These are phyloP conservation scores for Phalaenopsis equestris DNA, from an alignment of 106 monocot genomes.

Conservation along the genomic window DNA sequence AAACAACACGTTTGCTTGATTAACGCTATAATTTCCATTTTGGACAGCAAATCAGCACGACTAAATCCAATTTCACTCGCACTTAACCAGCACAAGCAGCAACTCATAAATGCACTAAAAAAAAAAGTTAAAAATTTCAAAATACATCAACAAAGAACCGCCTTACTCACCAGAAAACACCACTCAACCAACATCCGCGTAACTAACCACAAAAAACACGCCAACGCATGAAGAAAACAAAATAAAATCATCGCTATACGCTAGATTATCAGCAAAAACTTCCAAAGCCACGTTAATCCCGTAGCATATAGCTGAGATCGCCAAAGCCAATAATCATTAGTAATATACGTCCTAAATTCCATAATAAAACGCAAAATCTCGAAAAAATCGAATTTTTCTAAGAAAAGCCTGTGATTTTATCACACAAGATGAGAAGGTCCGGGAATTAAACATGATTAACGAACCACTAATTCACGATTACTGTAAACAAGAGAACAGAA, in stretches of 20 bases:
- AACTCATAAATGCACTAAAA: neutral
- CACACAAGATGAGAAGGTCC: neutral
- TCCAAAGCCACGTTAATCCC: no score
- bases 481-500: neutral
- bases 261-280: neutral
- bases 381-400: neutral
- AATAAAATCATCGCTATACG: neutral
- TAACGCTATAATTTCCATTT: neutral
- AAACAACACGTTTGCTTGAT: neutral
- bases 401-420: neutral
- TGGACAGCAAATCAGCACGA: no score
- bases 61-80: no score
- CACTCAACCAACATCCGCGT: neutral
- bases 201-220: neutral
- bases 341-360: neutral
- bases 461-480: neutral
- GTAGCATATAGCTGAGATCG: no score
- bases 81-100: neutral
- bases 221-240: neutral
- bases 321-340: no score
- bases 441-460: neutral
- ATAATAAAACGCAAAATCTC: neutral
- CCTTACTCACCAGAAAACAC: neutral
- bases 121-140: neutral
- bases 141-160: neutral